Conservation (phyloP, 2,329 filamentous ascomycete species). For the Cylindrodendrum hubeiense region DNA sequence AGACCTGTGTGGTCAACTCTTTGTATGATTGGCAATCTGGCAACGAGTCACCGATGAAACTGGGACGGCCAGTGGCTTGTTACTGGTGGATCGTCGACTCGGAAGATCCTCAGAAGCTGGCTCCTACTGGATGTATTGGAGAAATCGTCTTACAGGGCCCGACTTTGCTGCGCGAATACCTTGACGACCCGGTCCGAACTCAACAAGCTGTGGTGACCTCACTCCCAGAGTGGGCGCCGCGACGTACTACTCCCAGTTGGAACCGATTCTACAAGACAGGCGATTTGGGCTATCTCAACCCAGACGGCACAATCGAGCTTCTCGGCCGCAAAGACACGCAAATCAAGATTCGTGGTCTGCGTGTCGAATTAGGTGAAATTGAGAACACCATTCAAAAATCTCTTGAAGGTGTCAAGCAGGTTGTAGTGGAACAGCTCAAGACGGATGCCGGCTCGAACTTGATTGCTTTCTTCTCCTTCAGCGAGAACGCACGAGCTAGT, state of each 20-base stretch:
- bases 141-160: slow-evolving; percentile 38
- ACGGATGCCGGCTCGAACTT: slow-evolving; percentile 10
- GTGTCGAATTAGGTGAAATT: slow-evolving; percentile 40
- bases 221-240: slow-evolving; percentile 37
- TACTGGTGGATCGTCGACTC: slow-evolving; percentile 38
- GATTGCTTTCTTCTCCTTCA: slow-evolving; percentile 15
- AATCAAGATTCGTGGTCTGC: slow-evolving; percentile 66
- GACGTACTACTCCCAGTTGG: neutral
- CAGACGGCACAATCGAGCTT: slow-evolving; percentile 52
- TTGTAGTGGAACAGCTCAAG: slow-evolving; percentile 17
- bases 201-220: slow-evolving; percentile 45
- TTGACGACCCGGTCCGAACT: slow-evolving; percentile 36
- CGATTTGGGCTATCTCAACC: slow-evolving; percentile 42
- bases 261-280: slow-evolving; percentile 38
- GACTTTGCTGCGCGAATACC: slow-evolving; percentile 39
- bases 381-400: slow-evolving; percentile 20
- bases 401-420: neutral
- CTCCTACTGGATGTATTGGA: slow-evolving; percentile 31
- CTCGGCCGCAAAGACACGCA: slow-evolving; percentile 66
- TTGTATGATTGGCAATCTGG: slow-evolving; percentile 1
- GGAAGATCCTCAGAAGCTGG: slow-evolving; percentile 30
- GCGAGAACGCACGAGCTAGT: neutral
- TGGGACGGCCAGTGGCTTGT: slow-evolving; percentile 18
- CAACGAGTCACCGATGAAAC: slow-evolving; percentile 15
- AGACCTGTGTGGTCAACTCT: slow-evolving; percentile 31